phyloP scores from a whole-genome alignment of 1,139 yeast genomes.

The Sugiyamaella neomexicana region DNA sequence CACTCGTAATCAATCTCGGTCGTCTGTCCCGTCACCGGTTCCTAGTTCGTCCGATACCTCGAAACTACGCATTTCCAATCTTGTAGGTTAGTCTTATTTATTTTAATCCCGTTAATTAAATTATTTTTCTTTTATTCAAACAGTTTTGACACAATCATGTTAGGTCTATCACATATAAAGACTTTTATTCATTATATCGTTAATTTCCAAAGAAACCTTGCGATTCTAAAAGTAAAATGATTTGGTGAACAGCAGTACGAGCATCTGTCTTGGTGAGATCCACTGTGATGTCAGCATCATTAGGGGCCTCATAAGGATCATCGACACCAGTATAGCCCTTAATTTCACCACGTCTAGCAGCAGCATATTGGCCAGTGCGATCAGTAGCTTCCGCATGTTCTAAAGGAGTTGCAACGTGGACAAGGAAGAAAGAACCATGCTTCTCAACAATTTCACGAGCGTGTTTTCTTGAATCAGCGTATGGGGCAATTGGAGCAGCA shows the following conservation, averaged over 20 bases:
- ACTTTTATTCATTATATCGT: constrained; percentile 1
- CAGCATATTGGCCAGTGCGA: constrained; percentile 50
- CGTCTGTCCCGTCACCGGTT: constrained; percentile 4
- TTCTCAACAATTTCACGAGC: constrained; percentile 47
- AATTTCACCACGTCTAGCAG: constrained; percentile 48
- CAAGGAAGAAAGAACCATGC: constrained; percentile 49
- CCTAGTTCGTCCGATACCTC: constrained; percentile 17
- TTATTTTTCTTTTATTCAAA: not conserved
- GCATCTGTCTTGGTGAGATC: constrained; percentile 53
- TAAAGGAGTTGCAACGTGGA: constrained; percentile 52
- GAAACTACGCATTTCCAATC: constrained; percentile 19
- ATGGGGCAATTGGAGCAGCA: constrained; percentile 58
- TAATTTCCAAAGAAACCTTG: constrained; percentile 68
- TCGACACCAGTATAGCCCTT: constrained; percentile 51
- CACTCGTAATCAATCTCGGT: not conserved
- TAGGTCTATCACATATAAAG: not conserved
- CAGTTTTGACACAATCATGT: too few species aligned
- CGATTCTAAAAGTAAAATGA: constrained; percentile 67
- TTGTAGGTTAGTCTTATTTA: constrained; percentile 19
- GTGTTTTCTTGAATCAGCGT: constrained; percentile 42
- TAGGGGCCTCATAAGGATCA: constrained; percentile 50
- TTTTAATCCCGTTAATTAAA: constrained; percentile 12
- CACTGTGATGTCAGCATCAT: constrained; percentile 54
- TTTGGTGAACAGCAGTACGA: constrained; percentile 66
- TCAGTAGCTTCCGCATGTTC: constrained; percentile 49